A percentile compares a stretch with the other conserved stretches of the same genome.
Evolutionary conservation across 2,329 filamentous ascomycete genomes (phyloP).

Genomic region (Knoxdaviesia capensis): DNA sequence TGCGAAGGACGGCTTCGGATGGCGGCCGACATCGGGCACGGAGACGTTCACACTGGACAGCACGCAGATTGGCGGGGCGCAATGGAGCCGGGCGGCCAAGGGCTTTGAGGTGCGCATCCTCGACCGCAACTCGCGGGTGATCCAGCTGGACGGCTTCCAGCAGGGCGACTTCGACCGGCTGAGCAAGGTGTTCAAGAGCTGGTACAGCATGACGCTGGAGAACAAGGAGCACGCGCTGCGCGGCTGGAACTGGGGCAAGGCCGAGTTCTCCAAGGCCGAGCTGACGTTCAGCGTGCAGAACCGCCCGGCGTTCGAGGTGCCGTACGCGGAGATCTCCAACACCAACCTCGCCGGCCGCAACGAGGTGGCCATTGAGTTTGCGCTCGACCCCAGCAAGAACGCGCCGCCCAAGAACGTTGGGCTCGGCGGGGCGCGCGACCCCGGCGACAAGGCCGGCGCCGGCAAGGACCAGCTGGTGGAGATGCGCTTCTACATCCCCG

Average conservation of each 20-base stretch:
- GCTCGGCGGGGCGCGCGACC: constrained; percentile 50
- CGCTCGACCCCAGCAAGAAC: constrained; percentile 56
- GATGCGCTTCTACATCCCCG: constrained; percentile 97
- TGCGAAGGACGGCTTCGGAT: constrained; percentile 82
- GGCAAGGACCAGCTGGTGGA: constrained; percentile 87
- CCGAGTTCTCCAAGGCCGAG: constrained; percentile 88
- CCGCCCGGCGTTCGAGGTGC: constrained; percentile 86
- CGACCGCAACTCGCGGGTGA: constrained; percentile 63
- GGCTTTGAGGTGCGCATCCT: constrained; percentile 89
- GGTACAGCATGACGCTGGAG: constrained; percentile 88
- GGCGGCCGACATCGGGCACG: constrained; percentile 75
- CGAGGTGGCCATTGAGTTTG: constrained; percentile 90
- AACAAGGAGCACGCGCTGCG: constrained; percentile 84
- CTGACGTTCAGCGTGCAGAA: constrained; percentile 95
- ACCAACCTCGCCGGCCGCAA: constrained; percentile 96
- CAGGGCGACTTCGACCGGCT: constrained; percentile 88
- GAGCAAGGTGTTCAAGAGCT: constrained; percentile 87
- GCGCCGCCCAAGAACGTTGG: constrained; percentile 20
- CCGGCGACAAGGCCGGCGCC: constrained; percentile 76
- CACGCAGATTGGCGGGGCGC: constrained; percentile 64
- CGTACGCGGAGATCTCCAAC: constrained; percentile 93
- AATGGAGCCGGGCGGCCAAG: constrained; percentile 86
- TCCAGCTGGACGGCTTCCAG: constrained; percentile 88
- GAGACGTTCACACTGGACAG: constrained; percentile 88
- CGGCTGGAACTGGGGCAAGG: constrained; percentile 99